Percentiles rank a stretch among this genome's conserved stretches.
phyloP scores from a whole-genome alignment of 2,329 filamentous ascomycete species.

The Claviceps monticola region DNA sequence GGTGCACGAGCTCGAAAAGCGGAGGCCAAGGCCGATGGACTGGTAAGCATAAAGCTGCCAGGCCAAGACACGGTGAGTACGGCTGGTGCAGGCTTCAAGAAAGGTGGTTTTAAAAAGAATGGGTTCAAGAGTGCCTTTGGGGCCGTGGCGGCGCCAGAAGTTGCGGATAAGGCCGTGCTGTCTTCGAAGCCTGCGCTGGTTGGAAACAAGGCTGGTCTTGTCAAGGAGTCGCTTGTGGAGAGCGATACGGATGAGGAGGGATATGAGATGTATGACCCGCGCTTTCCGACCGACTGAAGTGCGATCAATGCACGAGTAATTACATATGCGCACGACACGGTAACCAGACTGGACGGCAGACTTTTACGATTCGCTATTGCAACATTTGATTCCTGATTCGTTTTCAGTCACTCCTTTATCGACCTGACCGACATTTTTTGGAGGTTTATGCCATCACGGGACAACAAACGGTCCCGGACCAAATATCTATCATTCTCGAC shows the following conservation, averaged over 20 bases:
- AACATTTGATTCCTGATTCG: neutral
- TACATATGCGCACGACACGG: neutral
- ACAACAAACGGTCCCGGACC: neutral
- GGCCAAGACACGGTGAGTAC: constrained; percentile 16
- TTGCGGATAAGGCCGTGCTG: neutral
- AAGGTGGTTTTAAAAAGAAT: constrained; percentile 65
- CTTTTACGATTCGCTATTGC: neutral
- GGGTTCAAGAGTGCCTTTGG: constrained; percentile 70
- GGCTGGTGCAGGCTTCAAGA: constrained; percentile 43
- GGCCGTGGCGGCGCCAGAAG: constrained; percentile 33
- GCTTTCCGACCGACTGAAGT: constrained; percentile 45
- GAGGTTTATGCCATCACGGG: neutral
- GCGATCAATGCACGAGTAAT: neutral
- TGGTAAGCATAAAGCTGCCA: constrained; percentile 53
- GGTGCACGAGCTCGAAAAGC: constrained; percentile 52
- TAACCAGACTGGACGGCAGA: neutral
- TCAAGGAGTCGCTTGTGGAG: constrained; percentile 24
- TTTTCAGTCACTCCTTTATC: neutral
- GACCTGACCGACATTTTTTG: neutral
- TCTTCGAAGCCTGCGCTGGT: neutral
- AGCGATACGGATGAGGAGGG: constrained; percentile 58
- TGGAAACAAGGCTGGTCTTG: constrained; percentile 10
- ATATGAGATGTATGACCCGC: constrained; percentile 54
- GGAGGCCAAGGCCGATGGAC: constrained; percentile 54
- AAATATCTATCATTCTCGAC: neutral